phyloP scores from a whole-genome alignment of 495 filamentous ascomycete species.

The Aspergillus taichungensis region DNA sequence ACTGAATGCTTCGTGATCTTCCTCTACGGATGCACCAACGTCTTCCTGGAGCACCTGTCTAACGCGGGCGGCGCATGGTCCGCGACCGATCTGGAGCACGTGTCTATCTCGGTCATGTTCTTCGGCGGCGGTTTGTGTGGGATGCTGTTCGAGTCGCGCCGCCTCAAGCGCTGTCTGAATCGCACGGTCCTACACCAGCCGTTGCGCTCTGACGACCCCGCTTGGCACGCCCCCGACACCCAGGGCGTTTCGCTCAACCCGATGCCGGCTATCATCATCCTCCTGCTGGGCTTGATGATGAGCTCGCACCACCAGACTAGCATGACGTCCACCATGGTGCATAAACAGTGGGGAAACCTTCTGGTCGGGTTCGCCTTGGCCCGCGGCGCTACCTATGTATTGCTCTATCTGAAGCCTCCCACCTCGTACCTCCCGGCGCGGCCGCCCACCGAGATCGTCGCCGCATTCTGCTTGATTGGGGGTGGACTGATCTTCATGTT shows the following conservation, averaged over 20 bases:
- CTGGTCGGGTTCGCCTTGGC: slow-evolving; percentile 74
- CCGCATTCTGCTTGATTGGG: slow-evolving; percentile 76
- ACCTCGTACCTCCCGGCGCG: slow-evolving; percentile 74
- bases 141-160: slow-evolving; percentile 83
- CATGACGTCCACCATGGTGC: slow-evolving; percentile 84
- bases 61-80: slow-evolving; percentile 62
- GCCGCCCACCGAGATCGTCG: slow-evolving; percentile 83
- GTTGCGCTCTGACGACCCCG: slow-evolving; percentile 35
- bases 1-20: slow-evolving; percentile 83
- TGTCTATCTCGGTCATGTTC: slow-evolving; percentile 90
- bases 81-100: slow-evolving; percentile 78
- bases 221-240: slow-evolving; percentile 50
- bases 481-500: slow-evolving; percentile 92
- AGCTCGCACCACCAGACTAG: slow-evolving; percentile 78
- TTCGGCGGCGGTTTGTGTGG: slow-evolving; percentile 90
- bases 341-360: slow-evolving; percentile 89
- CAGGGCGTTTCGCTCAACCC: slow-evolving; percentile 81
- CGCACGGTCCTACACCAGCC: slow-evolving; percentile 41
- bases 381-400: slow-evolving; percentile 68
- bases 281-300: slow-evolving; percentile 91
- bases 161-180: slow-evolving; percentile 64
- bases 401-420: slow-evolving; percentile 75
- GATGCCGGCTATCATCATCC: slow-evolving; percentile 75
- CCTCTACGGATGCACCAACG: slow-evolving; percentile 78
- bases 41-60: slow-evolving; percentile 85